Base-by-base conservation (phyloP, 768 basidiomycete genomes). In the Psilocybe azurescens region DNA sequence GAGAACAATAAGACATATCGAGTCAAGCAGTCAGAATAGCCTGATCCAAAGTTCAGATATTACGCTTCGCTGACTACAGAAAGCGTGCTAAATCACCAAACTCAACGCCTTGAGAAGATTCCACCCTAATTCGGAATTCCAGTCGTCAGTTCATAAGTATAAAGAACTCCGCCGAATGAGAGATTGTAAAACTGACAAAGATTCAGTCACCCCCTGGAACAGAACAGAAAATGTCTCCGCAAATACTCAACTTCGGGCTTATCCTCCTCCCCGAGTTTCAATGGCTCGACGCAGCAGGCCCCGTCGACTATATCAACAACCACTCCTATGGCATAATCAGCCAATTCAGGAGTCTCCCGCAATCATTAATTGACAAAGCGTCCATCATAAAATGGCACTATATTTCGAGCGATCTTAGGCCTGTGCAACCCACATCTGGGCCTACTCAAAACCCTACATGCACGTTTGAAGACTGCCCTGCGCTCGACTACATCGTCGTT, bases 401-500 rank as follows among this genome's bases (percentile, higher is more conserved):
- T 64, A 67, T 75, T 57, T 67, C 68, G 18, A 44, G 50, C 16
- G 59, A 64, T 39, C 65, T 70, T 49, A 53, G 39, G n/a, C 71
- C 67, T 13, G 41, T 67, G 41, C 52, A 46, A 24, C 53, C 71
- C 0, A 58, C 69, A 9, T 67, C 68, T 3, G 70, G 72, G 1
- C 68, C 69, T 4, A 41, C 58, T 2, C 65, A 64, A 13, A 18
- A 50, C 10, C 72, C 73, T n/a, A 69, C 68, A 0, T 58, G 60
- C 52, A 72, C 72, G n/a, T 73, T 64, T 56, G 65, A 53, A 1
- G 54, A 55, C n/a, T 65, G 67, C 32, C 72, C 72, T 2, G 53
- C 53, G 2, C 65, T 74, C 44, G 70, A 74, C 57, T 72, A 70
- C 58, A 60, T 74, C n/a, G 13, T 74, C 30, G 61, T 74, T 18